Evolutionary conservation across 805 yeast genomes (phyloP).

Genomic region (Sugiyamaella valdiviana): DNA sequence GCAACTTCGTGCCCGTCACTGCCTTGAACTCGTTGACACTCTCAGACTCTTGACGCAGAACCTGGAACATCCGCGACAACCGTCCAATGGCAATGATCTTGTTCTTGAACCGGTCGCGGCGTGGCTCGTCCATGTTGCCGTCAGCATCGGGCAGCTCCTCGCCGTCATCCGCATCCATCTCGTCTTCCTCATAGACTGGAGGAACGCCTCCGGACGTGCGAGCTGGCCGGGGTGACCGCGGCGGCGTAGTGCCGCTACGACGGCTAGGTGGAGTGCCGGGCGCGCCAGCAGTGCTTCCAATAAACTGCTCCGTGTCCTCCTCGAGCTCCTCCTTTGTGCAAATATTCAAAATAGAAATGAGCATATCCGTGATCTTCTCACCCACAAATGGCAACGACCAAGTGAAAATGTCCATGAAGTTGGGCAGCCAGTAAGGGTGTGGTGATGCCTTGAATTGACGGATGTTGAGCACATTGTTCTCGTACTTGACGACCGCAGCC

Average conservation of each 20-base stretch:
- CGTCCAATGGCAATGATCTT: constrained; percentile 95
- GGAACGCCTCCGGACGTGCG: not conserved
- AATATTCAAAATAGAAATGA: constrained; percentile 80
- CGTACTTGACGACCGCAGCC: constrained; percentile 91
- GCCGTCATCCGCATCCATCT: constrained; percentile 15
- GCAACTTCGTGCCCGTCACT: constrained; percentile 68
- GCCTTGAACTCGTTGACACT: constrained; percentile 73
- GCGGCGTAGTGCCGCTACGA: not conserved
- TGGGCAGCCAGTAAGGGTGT: constrained; percentile 96
- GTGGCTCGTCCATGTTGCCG: constrained; percentile 12
- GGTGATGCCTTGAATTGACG: constrained; percentile 89
- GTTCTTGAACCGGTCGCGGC: constrained; percentile 57
- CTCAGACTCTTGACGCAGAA: constrained; percentile 82
- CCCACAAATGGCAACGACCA: constrained; percentile 98
- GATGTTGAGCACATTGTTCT: constrained; percentile 86
- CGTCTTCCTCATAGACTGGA: not conserved
- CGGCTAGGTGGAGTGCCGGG: not conserved
- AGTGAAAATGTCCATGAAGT: constrained; percentile 93
- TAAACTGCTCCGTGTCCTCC: constrained; percentile 38
- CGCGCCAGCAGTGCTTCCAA: not conserved
- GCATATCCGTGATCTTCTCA: constrained; percentile 90
- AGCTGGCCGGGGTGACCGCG: constrained; percentile 7
- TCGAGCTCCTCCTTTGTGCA: constrained; percentile 94
- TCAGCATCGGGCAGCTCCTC: constrained; percentile 9
- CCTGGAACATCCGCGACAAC: constrained; percentile 84